Percentiles rank a stretch among this genome's conserved stretches.
phyloP scores from a whole-genome alignment of 2,329 filamentous ascomycete species.

The Penicillium nordicum region DNA sequence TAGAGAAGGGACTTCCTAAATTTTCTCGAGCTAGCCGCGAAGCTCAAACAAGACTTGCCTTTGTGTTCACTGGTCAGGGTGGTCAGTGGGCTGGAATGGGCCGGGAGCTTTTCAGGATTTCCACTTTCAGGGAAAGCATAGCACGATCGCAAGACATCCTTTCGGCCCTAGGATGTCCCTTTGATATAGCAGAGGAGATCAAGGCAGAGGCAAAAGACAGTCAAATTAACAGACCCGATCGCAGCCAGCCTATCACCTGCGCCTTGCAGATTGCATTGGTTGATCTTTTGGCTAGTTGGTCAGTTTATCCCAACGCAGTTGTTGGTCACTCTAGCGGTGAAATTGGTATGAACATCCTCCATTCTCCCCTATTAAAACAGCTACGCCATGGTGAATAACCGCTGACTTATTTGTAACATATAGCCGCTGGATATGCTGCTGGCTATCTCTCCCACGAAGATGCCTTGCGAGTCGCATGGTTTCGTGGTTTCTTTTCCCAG shows the following conservation, averaged over 20 bases:
- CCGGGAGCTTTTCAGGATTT: slow-evolving; percentile 32
- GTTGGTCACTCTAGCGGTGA: slow-evolving; percentile 36
- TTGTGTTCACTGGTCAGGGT: slow-evolving; percentile 45
- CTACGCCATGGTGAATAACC: not conserved
- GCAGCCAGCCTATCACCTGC: slow-evolving; percentile 24
- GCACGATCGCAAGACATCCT: slow-evolving; percentile 6
- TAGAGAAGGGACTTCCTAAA: slow-evolving; percentile 11
- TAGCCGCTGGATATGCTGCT: slow-evolving; percentile 28
- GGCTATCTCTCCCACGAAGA: slow-evolving; percentile 18
- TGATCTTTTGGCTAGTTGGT: slow-evolving; percentile 21
- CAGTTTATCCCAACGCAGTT: slow-evolving; percentile 17
- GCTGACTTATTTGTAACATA: not conserved
- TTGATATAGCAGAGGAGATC: slow-evolving; percentile 29
- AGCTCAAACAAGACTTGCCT: slow-evolving; percentile 16
- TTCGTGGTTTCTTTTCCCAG: slow-evolving; percentile 20
- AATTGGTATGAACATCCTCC: slow-evolving; percentile 16
- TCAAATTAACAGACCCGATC: slow-evolving; percentile 23
- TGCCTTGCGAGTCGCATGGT: slow-evolving; percentile 25
- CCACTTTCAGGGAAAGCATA: slow-evolving; percentile 15
- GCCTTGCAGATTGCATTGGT: slow-evolving; percentile 29
- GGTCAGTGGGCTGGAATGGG: slow-evolving; percentile 46
- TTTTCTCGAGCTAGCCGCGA: slow-evolving; percentile 17
- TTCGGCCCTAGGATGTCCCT: slow-evolving; percentile 17
- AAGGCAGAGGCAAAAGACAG: slow-evolving; percentile 3
- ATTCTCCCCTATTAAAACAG: not conserved